Conservation (phyloP, 148 eudicot genomes). For the Pouteria glomerata region DNA sequence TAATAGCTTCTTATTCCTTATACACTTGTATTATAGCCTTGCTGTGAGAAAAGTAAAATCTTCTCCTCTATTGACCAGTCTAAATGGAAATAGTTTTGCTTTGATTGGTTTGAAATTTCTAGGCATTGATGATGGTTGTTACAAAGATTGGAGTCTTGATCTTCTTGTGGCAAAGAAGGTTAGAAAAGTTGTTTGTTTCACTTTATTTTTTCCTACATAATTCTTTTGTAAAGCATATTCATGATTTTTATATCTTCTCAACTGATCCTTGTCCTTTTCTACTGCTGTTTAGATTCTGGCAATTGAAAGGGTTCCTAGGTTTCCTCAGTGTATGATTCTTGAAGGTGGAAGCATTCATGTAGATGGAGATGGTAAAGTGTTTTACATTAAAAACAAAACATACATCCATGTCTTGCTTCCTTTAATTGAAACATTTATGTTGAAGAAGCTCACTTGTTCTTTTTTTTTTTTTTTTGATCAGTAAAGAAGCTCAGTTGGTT, state of each 20-base stretch:
- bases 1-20: not conserved
- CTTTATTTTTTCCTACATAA: not conserved
- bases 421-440: not conserved
- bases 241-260: not conserved
- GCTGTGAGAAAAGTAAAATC: not conserved
- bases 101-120: slow-evolving; percentile 11
- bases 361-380: slow-evolving; percentile 81
- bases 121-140: slow-evolving; percentile 90
- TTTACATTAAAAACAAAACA: not conserved
- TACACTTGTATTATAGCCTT: not conserved
- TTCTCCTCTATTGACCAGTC: not conserved
- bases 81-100: not conserved
- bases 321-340: slow-evolving; percentile 78
- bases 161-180: slow-evolving; percentile 85
- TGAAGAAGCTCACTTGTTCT: not conserved
- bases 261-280: slow-evolving; percentile 1
- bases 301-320: slow-evolving; percentile 74
- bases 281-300: slow-evolving; percentile 50
- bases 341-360: slow-evolving; percentile 99
- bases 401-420: not conserved
- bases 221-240: not conserved
- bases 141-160: slow-evolving; percentile 86
- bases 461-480: too few relatives aligned
- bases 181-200: slow-evolving; percentile 16
- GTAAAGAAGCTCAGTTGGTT: too few relatives aligned